These are phyloP conservation scores for Podaxis pistillaris DNA, from an alignment of 768 basidiomycete genomes.

Conservation along the genomic window DNA sequence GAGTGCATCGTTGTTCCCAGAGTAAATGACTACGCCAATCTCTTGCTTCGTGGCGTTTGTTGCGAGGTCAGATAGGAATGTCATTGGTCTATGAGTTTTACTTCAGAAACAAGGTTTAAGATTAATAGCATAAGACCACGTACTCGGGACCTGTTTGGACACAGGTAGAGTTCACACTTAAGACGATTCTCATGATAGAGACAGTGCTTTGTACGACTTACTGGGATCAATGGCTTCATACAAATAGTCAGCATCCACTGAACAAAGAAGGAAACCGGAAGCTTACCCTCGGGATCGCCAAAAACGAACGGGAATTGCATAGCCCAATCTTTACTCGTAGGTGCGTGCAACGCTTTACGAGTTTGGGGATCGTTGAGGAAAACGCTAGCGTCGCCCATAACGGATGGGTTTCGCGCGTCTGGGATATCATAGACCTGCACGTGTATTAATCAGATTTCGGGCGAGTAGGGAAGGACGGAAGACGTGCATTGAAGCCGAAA, in stretches of 20 bases:
- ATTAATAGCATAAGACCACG: constrained; percentile 13
- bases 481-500: constrained; percentile 37
- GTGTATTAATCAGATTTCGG: background rate
- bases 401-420: constrained; percentile 53
- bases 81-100: constrained; percentile 47
- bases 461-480: background rate
- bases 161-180: background rate
- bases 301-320: constrained; percentile 37
- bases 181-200: background rate
- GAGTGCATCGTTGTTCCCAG: constrained; percentile 70
- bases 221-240: constrained; percentile 34
- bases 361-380: constrained; percentile 65
- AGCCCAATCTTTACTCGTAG: constrained; percentile 52
- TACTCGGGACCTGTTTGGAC: constrained; percentile 30
- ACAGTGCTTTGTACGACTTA: constrained; percentile 20
- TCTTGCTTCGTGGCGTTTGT: constrained; percentile 54
- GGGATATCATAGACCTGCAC: constrained; percentile 51
- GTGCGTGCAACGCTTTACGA: constrained; percentile 66
- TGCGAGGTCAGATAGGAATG: constrained; percentile 63
- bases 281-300: constrained; percentile 32
- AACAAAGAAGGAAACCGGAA: background rate
- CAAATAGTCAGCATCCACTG: background rate
- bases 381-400: constrained; percentile 45
- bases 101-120: background rate
- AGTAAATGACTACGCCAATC: constrained; percentile 57